Conservation (phyloP, 2,329 filamentous ascomycete species). For the Clonostachys byssicola region DNA sequence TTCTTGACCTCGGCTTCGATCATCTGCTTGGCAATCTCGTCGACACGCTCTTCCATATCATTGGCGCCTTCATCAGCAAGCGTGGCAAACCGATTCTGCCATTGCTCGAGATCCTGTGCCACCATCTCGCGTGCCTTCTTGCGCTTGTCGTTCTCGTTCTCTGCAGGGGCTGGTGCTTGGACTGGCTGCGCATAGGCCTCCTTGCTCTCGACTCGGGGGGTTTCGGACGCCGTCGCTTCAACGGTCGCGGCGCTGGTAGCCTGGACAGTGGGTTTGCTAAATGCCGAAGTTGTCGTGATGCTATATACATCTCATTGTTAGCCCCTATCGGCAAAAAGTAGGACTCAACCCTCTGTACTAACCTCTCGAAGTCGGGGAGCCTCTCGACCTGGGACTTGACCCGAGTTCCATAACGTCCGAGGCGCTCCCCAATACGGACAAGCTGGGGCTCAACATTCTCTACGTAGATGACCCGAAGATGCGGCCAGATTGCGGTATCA, state of each 20-base stretch:
- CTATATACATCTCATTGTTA: too few species aligned
- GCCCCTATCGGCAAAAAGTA: too few species aligned
- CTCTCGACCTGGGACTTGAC: conserved; percentile 8
- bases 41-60: conserved; percentile 68
- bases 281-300: conserved; percentile 19
- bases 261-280: conserved; percentile 25
- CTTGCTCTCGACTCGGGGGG: conserved; percentile 1
- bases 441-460: conserved; percentile 96
- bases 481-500: conserved; percentile 75
- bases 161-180: conserved; percentile 36
- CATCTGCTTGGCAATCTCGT: conserved; percentile 51
- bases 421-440: conserved; percentile 82
- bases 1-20: conserved; percentile 61
- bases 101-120: conserved; percentile 71
- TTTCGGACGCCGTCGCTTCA: not conserved
- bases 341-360: not conserved
- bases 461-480: conserved; percentile 73
- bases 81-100: conserved; percentile 84
- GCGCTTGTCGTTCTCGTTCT: conserved; percentile 48
- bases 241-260: conserved; percentile 9
- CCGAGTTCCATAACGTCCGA: conserved; percentile 65
- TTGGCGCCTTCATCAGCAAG: conserved; percentile 76
- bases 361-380: not conserved
- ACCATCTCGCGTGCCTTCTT: conserved; percentile 64
- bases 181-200: conserved; percentile 21